A percentile compares a stretch with the other conserved stretches of the same genome.
These are phyloP conservation scores for Pseudoturritis turrita DNA, from an alignment of 345 rosid species.

Conservation along the genomic window DNA sequence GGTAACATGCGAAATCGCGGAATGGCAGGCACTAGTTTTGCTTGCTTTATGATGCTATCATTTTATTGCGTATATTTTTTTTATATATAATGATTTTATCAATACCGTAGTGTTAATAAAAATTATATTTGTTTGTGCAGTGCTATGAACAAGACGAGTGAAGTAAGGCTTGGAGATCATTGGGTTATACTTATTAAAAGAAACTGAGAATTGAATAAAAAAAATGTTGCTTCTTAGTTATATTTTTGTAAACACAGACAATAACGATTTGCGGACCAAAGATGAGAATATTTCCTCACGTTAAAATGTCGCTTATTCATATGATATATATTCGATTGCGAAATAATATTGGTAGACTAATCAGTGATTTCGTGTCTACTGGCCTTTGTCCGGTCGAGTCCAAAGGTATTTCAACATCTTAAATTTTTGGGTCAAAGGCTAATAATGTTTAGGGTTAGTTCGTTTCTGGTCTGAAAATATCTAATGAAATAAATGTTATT, in stretches of 20 bases:
- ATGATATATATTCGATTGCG: neutral
- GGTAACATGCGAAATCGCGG: too few species aligned
- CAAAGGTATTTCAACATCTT: neutral
- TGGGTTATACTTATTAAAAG: conserved; percentile 4
- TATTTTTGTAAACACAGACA: conserved; percentile 3
- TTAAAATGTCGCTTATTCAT: neutral
- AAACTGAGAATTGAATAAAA: conserved; percentile 22
- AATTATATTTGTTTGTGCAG: conserved; percentile 14
- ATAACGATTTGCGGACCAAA: conserved; percentile 6
- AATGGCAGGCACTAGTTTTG: too few species aligned
- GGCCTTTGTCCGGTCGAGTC: neutral
- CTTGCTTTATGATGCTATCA: neutral
- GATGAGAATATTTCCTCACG: neutral
- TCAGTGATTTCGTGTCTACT: neutral
- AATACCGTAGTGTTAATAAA: neutral
- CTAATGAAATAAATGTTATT: too few species aligned
- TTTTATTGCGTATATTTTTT: neutral
- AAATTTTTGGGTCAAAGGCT: neutral
- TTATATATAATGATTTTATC: neutral
- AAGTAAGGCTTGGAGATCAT: conserved; percentile 12
- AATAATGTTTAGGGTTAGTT: too few species aligned
- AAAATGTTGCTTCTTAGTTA: neutral
- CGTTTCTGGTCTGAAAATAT: too few species aligned
- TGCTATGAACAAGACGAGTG: neutral
- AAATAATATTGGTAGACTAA: neutral